Evolutionary conservation across 2,329 filamentous ascomycete genomes (phyloP).

Genomic region (Bisporella sp.): DNA sequence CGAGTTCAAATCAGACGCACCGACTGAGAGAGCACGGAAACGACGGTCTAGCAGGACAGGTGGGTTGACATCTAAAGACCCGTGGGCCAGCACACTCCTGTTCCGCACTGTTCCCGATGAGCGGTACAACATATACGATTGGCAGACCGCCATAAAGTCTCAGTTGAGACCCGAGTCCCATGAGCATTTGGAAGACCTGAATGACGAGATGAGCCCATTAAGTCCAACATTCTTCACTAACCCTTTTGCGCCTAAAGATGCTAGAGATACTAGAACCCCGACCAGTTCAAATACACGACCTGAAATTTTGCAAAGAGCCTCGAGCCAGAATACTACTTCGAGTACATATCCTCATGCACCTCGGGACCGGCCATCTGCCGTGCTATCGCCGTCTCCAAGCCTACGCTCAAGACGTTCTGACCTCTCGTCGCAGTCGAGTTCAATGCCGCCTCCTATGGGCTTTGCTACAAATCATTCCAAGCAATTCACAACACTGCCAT

Average conservation of each 20-base stretch:
- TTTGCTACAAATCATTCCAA: slow-evolving; percentile 35
- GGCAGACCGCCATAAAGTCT: slow-evolving; percentile 40
- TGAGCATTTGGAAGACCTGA: slow-evolving; percentile 6
- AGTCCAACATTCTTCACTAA: slow-evolving; percentile 26
- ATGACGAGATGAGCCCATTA: slow-evolving; percentile 18
- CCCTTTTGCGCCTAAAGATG: slow-evolving; percentile 21
- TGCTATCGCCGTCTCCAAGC: slow-evolving; percentile 52
- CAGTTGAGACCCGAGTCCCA: slow-evolving; percentile 17
- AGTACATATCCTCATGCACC: slow-evolving; percentile 32
- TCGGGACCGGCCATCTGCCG: slow-evolving; percentile 39
- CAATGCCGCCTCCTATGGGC: slow-evolving; percentile 37
- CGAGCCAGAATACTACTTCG: slow-evolving; percentile 36
- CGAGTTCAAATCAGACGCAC: slow-evolving; percentile 41
- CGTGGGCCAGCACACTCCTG: slow-evolving; percentile 37
- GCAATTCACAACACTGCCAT: slow-evolving; percentile 45
- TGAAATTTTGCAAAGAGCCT: slow-evolving; percentile 40
- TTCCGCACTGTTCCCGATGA: slow-evolving; percentile 51
- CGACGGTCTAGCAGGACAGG: slow-evolving; percentile 57
- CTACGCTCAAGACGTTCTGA: slow-evolving; percentile 57
- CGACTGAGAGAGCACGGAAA: slow-evolving; percentile 53
- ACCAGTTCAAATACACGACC: slow-evolving; percentile 13
- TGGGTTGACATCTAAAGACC: slow-evolving; percentile 35
- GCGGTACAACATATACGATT: slow-evolving; percentile 48
- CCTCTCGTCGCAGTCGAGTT: slow-evolving; percentile 38
- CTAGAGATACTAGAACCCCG: slow-evolving; percentile 11